phyloP scores from a whole-genome alignment of 768 basidiomycete genomes.

The Suillus subalutaceus region DNA sequence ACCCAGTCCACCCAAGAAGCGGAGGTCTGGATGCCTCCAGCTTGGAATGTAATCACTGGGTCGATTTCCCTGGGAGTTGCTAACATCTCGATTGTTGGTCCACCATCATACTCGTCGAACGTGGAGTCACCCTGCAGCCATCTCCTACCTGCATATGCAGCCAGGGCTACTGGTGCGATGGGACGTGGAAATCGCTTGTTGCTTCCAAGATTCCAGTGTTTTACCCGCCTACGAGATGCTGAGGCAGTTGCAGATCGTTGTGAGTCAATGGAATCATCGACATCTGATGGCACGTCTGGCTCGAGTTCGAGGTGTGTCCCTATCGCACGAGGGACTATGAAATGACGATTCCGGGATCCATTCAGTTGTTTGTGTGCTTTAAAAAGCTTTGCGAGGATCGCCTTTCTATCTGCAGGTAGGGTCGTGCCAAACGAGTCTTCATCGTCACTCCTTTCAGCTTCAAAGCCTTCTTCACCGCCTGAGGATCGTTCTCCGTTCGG shows the following conservation, averaged over 20 bases:
- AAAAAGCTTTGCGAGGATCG: rapidly evolving
- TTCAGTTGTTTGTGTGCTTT: neutral
- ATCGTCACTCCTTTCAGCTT: no score
- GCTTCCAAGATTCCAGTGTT: neutral
- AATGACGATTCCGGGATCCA: neutral
- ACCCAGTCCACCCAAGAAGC: neutral
- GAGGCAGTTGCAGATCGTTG: neutral
- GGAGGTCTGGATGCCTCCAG: rapidly evolving
- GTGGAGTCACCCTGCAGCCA: neutral
- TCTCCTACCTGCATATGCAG: conserved; percentile 3
- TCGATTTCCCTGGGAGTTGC: neutral
- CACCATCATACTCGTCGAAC: neutral
- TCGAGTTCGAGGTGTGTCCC: neutral
- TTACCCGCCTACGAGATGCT: neutral
- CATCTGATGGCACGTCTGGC: no score
- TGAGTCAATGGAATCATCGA: neutral
- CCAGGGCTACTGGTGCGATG: neutral
- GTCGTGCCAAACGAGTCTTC: rapidly evolving
- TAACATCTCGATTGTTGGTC: neutral
- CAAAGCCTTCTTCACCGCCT: rapidly evolving
- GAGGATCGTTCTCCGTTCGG: no score
- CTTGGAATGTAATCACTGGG: rapidly evolving
- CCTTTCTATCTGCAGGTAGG: neutral
- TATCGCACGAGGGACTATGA: neutral
- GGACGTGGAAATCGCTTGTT: neutral